These are phyloP conservation scores for Fusarium nanum DNA, from an alignment of 2,329 filamentous ascomycete genomes.

Conservation along the genomic window DNA sequence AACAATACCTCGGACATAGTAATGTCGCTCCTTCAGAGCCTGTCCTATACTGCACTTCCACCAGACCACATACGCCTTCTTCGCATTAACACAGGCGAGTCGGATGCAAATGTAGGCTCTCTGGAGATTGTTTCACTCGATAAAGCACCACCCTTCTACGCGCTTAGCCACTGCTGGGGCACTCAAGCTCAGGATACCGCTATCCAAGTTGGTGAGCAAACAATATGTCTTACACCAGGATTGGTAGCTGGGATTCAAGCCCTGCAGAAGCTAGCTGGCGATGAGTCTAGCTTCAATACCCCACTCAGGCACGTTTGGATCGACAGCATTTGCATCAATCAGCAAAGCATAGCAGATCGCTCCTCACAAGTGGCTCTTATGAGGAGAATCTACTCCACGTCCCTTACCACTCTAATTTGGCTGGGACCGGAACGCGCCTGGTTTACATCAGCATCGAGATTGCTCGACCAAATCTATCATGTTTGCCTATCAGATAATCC, in stretches of 20 bases:
- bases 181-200: neutral
- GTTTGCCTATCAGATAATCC: neutral
- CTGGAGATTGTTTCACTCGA: neutral
- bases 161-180: slow-evolving; percentile 3
- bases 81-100: neutral
- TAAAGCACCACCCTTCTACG: neutral
- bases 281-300: neutral
- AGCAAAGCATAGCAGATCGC: neutral
- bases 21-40: neutral
- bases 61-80: neutral
- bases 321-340: neutral
- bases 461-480: neutral
- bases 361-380: neutral
- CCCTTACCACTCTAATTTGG: neutral
- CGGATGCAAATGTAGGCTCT: neutral
- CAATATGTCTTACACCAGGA: neutral
- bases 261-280: neutral
- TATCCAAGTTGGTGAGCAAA: neutral
- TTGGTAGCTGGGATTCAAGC: neutral
- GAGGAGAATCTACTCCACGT: neutral
- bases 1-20: neutral
- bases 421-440: neutral
- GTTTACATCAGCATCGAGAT: neutral
- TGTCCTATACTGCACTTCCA: neutral
- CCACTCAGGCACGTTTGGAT: neutral